These are phyloP conservation scores for Solanum rostratum DNA, from an alignment of 257 asterid species.

Conservation along the genomic window DNA sequence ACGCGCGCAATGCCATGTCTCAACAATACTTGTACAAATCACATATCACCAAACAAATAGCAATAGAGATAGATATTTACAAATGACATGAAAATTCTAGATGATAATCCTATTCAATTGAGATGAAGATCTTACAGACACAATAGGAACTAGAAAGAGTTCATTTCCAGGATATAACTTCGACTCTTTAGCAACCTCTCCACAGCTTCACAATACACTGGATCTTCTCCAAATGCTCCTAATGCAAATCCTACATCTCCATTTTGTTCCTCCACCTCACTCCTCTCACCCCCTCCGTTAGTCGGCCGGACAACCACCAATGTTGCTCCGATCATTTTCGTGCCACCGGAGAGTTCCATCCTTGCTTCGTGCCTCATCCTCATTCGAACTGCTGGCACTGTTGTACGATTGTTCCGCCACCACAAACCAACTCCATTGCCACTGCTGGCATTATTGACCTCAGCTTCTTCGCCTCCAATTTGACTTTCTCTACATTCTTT, in stretches of 20 bases:
- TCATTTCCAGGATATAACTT: slow-evolving; percentile 60
- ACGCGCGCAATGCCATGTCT: neutral
- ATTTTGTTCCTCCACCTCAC: slow-evolving; percentile 28
- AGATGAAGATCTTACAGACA: neutral
- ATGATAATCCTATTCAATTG: neutral
- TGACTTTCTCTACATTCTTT: slow-evolving; percentile 23
- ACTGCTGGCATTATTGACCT: neutral
- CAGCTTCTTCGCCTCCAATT: slow-evolving; percentile 18
- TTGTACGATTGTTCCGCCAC: slow-evolving; percentile 51
- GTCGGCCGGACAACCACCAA: slow-evolving; percentile 47
- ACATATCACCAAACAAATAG: neutral
- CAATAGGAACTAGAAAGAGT: slow-evolving; percentile 25
- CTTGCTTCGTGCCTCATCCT: slow-evolving; percentile 48
- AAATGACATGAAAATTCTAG: neutral
- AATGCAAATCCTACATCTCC: slow-evolving; percentile 34
- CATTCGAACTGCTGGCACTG: slow-evolving; percentile 53
- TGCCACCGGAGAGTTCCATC: slow-evolving; percentile 33
- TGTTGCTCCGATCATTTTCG: slow-evolving; percentile 47
- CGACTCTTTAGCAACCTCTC: slow-evolving; percentile 38
- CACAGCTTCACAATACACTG: slow-evolving; percentile 29
- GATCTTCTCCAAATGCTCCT: slow-evolving; percentile 38
- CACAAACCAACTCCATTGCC: slow-evolving; percentile 13
- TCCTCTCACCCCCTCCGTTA: slow-evolving; percentile 3
- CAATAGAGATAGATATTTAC: neutral
- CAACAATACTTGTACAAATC: neutral